Evolutionary conservation across 768 basidiomycete genomes (phyloP).

Genomic region (Antrodiella citrinella): DNA sequence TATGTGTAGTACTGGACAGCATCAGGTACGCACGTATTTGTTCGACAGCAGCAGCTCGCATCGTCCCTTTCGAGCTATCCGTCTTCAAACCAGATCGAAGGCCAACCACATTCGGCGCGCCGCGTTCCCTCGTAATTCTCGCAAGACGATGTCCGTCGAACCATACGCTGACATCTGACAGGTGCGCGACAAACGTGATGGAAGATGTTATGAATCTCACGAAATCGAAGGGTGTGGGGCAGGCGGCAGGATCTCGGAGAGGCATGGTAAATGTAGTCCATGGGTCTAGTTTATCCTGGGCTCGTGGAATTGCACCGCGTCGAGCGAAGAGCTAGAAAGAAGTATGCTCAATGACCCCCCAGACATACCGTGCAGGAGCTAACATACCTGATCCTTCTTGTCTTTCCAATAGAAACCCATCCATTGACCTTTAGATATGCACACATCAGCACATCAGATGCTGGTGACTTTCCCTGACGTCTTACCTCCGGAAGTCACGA

Average conservation of each 20-base stretch:
- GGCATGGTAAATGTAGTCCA: slow-evolving; percentile 93
- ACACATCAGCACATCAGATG: slow-evolving; percentile 19
- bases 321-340: slow-evolving; percentile 65
- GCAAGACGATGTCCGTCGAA: slow-evolving; percentile 73
- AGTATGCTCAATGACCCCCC: not conserved
- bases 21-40: slow-evolving; percentile 45
- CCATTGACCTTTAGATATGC: slow-evolving; percentile 56
- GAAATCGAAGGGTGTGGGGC: slow-evolving; percentile 81
- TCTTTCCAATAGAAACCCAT: slow-evolving; percentile 98
- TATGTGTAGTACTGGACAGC: not conserved
- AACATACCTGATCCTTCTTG: slow-evolving; percentile 71
- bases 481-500: slow-evolving; percentile 72
- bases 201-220: slow-evolving; percentile 85
- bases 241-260: slow-evolving; percentile 70
- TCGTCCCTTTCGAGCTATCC: slow-evolving; percentile 49
- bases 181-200: slow-evolving; percentile 84
- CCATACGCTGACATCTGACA: slow-evolving; percentile 71
- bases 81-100: slow-evolving; percentile 50
- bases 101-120: slow-evolving; percentile 39
- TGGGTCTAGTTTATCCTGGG: slow-evolving; percentile 26
- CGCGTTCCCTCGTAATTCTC: slow-evolving; percentile 54
- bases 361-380: too few species aligned
- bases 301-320: slow-evolving; percentile 52
- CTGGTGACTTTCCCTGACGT: too few species aligned
- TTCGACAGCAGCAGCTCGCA: slow-evolving; percentile 62